Conservation (phyloP, 2,329 filamentous ascomycete genomes). For the Nemania sp. region DNA sequence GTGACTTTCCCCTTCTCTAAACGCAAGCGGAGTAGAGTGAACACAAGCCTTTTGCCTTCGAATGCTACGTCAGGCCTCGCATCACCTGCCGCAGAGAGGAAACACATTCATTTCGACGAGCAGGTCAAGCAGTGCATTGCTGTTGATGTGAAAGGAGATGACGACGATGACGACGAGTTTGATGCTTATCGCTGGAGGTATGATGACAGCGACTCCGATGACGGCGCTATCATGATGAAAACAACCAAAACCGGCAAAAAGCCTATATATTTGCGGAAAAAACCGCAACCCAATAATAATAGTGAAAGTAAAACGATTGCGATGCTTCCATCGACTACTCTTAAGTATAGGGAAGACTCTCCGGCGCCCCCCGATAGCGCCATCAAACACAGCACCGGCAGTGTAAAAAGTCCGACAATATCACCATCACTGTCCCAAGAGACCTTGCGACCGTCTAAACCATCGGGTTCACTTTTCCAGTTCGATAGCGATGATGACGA, state of each 20-base stretch:
- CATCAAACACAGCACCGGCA: constrained; percentile 68
- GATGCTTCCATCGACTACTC: constrained; percentile 85
- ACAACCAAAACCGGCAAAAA: constrained; percentile 68
- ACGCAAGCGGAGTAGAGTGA: constrained; percentile 70
- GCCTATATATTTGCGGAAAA: constrained; percentile 62
- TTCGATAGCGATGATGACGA: constrained; percentile 68
- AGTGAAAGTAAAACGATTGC: constrained; percentile 86
- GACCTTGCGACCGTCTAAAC: constrained; percentile 78
- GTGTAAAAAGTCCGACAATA: constrained; percentile 63
- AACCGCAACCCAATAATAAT: constrained; percentile 57
- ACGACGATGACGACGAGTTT: constrained; percentile 76
- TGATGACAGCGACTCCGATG: constrained; percentile 76
- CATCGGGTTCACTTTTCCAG: constrained; percentile 74
- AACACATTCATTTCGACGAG: constrained; percentile 96
- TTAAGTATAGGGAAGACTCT: constrained; percentile 85
- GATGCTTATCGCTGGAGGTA: constrained; percentile 55
- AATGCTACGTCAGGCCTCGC: constrained; percentile 76
- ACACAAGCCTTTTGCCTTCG: constrained; percentile 74
- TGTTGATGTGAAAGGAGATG: constrained; percentile 84
- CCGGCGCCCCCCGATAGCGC: constrained; percentile 72
- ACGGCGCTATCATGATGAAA: constrained; percentile 87
- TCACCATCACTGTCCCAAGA: constrained; percentile 86
- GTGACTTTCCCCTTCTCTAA: constrained; percentile 73
- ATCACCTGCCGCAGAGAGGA: constrained; percentile 74
- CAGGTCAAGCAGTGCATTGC: constrained; percentile 97